phyloP scores from a whole-genome alignment of 148 eudicot genomes.

The Dysphania ambrosioides region DNA sequence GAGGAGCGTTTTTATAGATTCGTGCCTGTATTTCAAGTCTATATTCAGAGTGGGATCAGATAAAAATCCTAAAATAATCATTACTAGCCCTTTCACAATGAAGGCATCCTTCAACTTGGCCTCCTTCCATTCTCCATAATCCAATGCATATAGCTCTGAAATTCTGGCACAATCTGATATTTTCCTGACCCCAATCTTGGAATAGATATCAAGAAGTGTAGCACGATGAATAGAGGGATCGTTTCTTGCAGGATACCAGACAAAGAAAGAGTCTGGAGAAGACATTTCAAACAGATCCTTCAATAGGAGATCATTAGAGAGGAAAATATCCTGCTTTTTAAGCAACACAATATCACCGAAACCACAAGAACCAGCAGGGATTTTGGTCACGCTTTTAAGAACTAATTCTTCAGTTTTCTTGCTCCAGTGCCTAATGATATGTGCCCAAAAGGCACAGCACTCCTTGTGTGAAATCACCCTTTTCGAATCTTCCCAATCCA shows the following conservation, averaged over 20 bases:
- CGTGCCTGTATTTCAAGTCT: conserved; percentile 39
- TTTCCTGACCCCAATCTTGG: conserved; percentile 47
- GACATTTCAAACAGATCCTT: conserved; percentile 43
- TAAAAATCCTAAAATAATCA: conserved; percentile 45
- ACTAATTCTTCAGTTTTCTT: conserved; percentile 25
- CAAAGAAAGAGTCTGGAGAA: conserved; percentile 38
- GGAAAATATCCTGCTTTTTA: conserved; percentile 44
- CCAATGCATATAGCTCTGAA: conserved; percentile 15
- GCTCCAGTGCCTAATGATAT: conserved; percentile 31
- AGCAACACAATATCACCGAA: conserved; percentile 33
- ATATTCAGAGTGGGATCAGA: too few species aligned
- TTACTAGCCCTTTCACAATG: conserved; percentile 41
- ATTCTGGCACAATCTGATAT: conserved; percentile 43
- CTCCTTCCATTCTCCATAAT: conserved; percentile 18
- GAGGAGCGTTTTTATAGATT: conserved; percentile 34
- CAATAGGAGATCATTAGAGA: conserved; percentile 58
- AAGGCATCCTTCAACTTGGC: conserved; percentile 30
- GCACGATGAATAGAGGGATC: conserved; percentile 27
- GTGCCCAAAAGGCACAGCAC: conserved; percentile 57
- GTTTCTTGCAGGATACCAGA: conserved; percentile 53
- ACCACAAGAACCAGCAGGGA: conserved; percentile 43
- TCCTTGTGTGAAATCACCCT: conserved; percentile 24
- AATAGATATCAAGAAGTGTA: conserved; percentile 44
- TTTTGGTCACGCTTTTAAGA: conserved; percentile 29
- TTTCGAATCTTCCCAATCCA: conserved; percentile 50